These are phyloP conservation scores for Truncatella angustata DNA, from an alignment of 2,329 filamentous ascomycete genomes.

Conservation along the genomic window DNA sequence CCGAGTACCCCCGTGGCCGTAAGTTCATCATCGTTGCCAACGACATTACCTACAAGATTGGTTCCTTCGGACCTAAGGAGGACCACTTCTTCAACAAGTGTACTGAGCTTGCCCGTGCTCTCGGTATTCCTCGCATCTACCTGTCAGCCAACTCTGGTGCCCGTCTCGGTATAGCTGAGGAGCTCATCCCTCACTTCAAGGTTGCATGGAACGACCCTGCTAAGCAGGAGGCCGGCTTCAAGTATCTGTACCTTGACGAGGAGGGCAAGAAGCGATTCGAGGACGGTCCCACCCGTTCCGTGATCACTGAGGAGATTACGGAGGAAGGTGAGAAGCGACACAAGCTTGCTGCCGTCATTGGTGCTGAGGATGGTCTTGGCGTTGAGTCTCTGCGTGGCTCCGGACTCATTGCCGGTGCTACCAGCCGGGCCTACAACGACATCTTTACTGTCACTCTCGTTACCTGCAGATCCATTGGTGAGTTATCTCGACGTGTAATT, in stretches of 20 bases:
- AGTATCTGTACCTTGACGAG: conserved; percentile 91
- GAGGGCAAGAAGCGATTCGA: conserved; percentile 85
- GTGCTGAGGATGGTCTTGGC: conserved; percentile 92
- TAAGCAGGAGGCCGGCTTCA: conserved; percentile 87
- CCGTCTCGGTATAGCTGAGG: conserved; percentile 92
- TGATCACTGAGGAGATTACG: conserved; percentile 82
- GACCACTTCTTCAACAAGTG: conserved; percentile 99
- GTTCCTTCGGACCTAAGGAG: conserved; percentile 93
- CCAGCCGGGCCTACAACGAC: conserved; percentile 94
- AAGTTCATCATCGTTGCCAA: conserved; percentile 97
- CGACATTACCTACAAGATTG: conserved; percentile 99
- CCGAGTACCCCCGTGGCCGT: conserved; percentile 89
- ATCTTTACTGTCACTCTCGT: conserved; percentile 98
- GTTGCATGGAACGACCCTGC: conserved; percentile 89
- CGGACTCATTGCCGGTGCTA: conserved; percentile 96
- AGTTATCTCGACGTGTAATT: conserved; percentile 31
- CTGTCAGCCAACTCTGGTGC: conserved; percentile 98
- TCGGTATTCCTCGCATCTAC: conserved; percentile 96
- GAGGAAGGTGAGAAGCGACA: conserved; percentile 88
- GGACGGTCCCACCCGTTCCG: conserved; percentile 69
- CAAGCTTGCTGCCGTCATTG: conserved; percentile 91
- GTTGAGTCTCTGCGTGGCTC: conserved; percentile 97
- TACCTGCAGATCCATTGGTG: conserved; percentile 95
- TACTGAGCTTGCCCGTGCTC: conserved; percentile 88
- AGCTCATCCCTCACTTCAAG: conserved; percentile 95